Evolutionary conservation across 352 stramenopile genomes (phyloP), one percentile per base, ranked within the genome.

Genomic region (Globisporangium heterothallicum): DNA sequence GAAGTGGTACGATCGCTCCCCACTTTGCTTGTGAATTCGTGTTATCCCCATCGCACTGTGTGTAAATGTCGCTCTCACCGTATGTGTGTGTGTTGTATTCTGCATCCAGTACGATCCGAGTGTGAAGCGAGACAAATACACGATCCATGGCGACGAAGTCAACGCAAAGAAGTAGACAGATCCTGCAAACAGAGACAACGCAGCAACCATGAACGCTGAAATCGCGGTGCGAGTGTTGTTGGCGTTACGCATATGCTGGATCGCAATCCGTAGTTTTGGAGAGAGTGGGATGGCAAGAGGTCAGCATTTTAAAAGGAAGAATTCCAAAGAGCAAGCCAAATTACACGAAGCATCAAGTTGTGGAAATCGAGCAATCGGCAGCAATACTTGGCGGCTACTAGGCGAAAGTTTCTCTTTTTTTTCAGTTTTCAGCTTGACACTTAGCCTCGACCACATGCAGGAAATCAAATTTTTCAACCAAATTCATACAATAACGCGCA

Each of bases 91-190:
- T n/a, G n/a, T n/a, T n/a, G n/a, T n/a, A n/a, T n/a, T n/a, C n/a
- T n/a, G n/a, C n/a, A n/a, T n/a, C n/a, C 49, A 92, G 81, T 92
- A 90, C 40, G 81, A 92, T 56, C 81, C 76, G 19, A 86, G 61
- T 38, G 67, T 92, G 47, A 74, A 86, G 54, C 70, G 78, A 24
- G 77, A 88, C 25, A 89, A 85, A 67, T 92, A 92, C 69, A 88
- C 81, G 13, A 92, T 92, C 49, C 78, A 82, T 42, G 79, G 79
- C 12, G 72, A 83, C 42, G 82, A 84, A 66, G 68, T 80, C 12
- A 72, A 70, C 42, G 45, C 44, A 3, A 72, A 66, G 22, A 63
- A 74, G 41, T 75, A 69, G 57, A 27, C 8, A 53, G 16, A n/a
- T n/a, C n/a, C n/a, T n/a, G n/a, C n/a, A n/a, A n/a, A n/a, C n/a